Base-by-base conservation (phyloP, 495 filamentous ascomycete species). In the Margaritispora aquatica region DNA sequence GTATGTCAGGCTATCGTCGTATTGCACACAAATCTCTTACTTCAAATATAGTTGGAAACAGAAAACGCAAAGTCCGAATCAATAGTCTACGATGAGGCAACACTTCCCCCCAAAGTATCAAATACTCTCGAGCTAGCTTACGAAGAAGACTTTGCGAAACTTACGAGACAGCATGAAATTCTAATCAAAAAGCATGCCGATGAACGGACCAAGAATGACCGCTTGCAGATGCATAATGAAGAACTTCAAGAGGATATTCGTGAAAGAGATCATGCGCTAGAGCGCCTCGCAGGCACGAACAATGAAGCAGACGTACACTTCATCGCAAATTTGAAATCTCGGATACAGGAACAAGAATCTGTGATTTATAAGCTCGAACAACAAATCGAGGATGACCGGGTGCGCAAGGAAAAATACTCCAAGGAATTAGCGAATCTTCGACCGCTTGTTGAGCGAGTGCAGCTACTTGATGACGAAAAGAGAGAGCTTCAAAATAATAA, bases 401-500 rank as follows among this genome's bases (percentile, higher is more conserved):
- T 59, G 4, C 70, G 71, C 21, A 76, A 73, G 21, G 67, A 72
- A 52, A 80, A 80, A 53, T 73, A 87, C 17, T 79, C 84, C 41
- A 81, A 84, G 65, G 82, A 90, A 64, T 80, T 89, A 41, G 82
- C 86, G 58, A 31, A 70, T 49, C 66, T 74, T 8, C 75, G 82
- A 27, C 72, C 75, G 17, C 66, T 72, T 36, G 69, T 74, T 24
- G 70, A 73, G 34, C 75, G 73, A 38, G 71, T 80, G 8, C 69
- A 74, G 51, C 64, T 73, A 29, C 64, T 77, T 20, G 67, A 77
- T 34, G 79, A 82, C 64, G 78, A 86, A 63, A 71, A 86, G 31
- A 75, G 81, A 50, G 81, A 89, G 58, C 78, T 93, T 36, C 86
- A 85, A 58, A 83, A 81, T 19, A 85, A 91, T 52, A 83, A 85